phyloP scores from a whole-genome alignment of 208 protist genomes.

The Trichomonas vaginalis region DNA sequence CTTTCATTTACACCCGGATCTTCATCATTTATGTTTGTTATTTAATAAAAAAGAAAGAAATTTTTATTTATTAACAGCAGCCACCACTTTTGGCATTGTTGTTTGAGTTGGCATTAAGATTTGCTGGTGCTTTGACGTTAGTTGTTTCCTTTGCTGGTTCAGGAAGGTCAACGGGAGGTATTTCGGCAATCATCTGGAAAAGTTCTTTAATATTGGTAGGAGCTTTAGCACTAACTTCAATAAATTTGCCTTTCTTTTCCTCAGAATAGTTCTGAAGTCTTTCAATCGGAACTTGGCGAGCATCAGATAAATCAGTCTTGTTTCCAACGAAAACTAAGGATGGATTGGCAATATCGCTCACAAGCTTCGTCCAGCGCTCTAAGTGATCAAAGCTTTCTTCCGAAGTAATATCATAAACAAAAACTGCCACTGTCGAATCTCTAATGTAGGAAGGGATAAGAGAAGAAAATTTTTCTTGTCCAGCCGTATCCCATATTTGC shows the following conservation, averaged over 20 bases:
- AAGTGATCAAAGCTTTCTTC: background rate
- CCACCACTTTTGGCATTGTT: background rate
- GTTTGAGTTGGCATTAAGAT: background rate
- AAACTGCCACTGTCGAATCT: constrained; percentile 76
- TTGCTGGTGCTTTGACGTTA: background rate
- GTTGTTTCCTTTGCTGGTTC: background rate
- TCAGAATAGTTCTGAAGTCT: constrained; percentile 32
- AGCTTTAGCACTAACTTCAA: background rate
- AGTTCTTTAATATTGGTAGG: background rate
- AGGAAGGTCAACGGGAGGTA: background rate
- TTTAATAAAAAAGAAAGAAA: background rate
- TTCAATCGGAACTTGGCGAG: constrained; percentile 23
- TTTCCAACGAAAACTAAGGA: constrained; percentile 88
- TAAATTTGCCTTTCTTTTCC: background rate
- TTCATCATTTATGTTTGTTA: no score
- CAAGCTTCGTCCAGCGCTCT: background rate
- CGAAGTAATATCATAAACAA: constrained; percentile 18
- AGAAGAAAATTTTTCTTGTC: constrained; percentile 65
- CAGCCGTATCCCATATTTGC: constrained; percentile 71
- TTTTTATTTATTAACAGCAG: background rate
- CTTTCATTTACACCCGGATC: background rate
- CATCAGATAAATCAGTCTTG: constrained; percentile 68
- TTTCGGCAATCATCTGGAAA: constrained; percentile 23
- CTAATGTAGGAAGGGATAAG: constrained; percentile 76
- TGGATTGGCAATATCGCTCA: background rate